These are phyloP conservation scores for Penicillium goetzii DNA, from an alignment of 495 filamentous ascomycete species.

Conservation along the genomic window DNA sequence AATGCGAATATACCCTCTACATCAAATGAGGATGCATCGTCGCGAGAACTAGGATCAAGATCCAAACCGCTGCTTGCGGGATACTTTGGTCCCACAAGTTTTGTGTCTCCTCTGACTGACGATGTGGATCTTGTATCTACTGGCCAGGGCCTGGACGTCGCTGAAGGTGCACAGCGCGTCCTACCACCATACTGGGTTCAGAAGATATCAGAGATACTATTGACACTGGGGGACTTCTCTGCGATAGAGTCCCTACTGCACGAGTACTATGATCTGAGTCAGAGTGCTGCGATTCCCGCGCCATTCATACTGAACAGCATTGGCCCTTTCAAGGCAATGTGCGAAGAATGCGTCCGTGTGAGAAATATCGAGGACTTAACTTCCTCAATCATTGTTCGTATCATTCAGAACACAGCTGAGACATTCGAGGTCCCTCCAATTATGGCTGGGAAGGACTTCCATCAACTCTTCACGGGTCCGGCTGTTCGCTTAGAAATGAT, in stretches of 20 bases:
- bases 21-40: not conserved
- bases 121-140: conserved; percentile 25
- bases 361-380: not conserved
- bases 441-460: conserved; percentile 27
- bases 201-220: conserved; percentile 28
- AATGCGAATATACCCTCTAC: not conserved
- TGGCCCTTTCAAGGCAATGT: conserved; percentile 4
- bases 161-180: conserved; percentile 11
- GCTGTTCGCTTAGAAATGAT: conserved; percentile 38
- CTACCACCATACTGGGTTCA: conserved; percentile 35
- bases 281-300: conserved; percentile 29
- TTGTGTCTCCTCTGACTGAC: conserved; percentile 30
- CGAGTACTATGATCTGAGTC: conserved; percentile 34
- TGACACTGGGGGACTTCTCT: conserved; percentile 26
- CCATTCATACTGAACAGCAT: conserved; percentile 33
- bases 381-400: conserved; percentile 11
- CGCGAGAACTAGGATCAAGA: not conserved
- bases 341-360: not conserved
- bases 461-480: conserved; percentile 29
- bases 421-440: conserved; percentile 24
- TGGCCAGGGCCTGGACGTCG: conserved; percentile 9
- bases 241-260: conserved; percentile 27
- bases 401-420: conserved; percentile 36
- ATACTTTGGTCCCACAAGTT: conserved; percentile 41
- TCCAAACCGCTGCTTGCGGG: conserved; percentile 29